Conservation (phyloP, 164 flowering plant genomes). For the Cinnamomum chago region DNA sequence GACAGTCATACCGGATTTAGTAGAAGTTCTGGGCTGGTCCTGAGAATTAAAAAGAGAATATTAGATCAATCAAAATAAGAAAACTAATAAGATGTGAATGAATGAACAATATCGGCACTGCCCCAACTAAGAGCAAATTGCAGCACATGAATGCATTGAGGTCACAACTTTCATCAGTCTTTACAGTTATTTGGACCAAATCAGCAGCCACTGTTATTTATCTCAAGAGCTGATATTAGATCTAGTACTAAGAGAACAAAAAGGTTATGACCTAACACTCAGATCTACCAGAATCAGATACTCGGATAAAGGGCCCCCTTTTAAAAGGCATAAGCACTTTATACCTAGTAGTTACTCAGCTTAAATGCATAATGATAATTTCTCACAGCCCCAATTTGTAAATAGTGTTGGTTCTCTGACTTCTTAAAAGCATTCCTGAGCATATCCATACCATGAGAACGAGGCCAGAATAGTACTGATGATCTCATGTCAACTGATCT, state of each 20-base stretch:
- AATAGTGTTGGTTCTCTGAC: background rate
- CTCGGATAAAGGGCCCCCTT: too few relatives aligned
- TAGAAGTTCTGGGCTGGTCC: constrained; percentile 95
- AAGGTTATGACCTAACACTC: background rate
- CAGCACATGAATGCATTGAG: background rate
- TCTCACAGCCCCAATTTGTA: background rate
- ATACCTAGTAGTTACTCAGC: background rate
- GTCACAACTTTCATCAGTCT: too few relatives aligned
- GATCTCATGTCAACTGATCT: background rate
- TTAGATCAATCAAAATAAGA: constrained; percentile 7
- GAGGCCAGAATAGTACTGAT: background rate
- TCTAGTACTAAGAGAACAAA: background rate
- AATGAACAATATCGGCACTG: background rate
- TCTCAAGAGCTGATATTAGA: background rate
- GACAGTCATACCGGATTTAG: constrained; percentile 71
- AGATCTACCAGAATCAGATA: too few relatives aligned
- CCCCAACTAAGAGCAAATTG: background rate
- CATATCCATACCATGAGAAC: background rate
- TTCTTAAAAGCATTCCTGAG: background rate
- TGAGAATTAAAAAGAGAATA: constrained; percentile 34
- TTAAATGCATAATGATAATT: too few relatives aligned
- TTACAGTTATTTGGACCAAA: background rate
- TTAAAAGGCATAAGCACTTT: background rate
- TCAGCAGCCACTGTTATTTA: background rate
- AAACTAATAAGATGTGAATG: background rate